These are phyloP conservation scores for Macaranga tanarius DNA, from an alignment of 441 rosid species.

Conservation along the genomic window DNA sequence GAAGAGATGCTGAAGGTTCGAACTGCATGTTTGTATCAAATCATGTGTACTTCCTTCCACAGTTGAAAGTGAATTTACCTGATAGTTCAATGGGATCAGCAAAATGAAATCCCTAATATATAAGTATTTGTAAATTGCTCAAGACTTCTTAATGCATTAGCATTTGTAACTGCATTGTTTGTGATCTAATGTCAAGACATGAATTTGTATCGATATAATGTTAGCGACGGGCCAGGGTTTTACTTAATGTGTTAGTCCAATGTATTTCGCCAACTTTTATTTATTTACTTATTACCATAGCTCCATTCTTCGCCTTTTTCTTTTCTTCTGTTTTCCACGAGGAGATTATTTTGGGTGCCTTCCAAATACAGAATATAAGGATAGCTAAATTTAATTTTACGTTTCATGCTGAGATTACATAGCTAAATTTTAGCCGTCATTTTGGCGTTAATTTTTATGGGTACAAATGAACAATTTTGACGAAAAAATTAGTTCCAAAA, in stretches of 20 bases:
- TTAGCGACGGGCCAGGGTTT: constrained; percentile 18
- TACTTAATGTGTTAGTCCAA: not conserved
- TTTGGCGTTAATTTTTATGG: too few relatives aligned
- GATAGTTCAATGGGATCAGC: constrained; percentile 28
- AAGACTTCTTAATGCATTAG: constrained; percentile 25
- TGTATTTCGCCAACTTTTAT: not conserved
- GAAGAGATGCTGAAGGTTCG: constrained; percentile 22
- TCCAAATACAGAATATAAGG: too few relatives aligned
- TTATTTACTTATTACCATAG: not conserved
- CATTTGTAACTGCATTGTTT: constrained; percentile 31
- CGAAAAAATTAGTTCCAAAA: too few relatives aligned
- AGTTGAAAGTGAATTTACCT: constrained; percentile 17
- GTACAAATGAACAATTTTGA: too few relatives aligned
- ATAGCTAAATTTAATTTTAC: too few relatives aligned
- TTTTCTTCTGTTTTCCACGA: too few relatives aligned
- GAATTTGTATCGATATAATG: constrained; percentile 28
- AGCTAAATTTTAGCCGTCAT: too few relatives aligned
- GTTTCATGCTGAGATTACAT: too few relatives aligned
- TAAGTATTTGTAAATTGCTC: constrained; percentile 39
- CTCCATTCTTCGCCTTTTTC: too few relatives aligned
- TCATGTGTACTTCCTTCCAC: constrained; percentile 18
- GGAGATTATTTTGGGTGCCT: too few relatives aligned
- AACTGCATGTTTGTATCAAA: constrained; percentile 5
- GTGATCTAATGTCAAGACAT: constrained; percentile 20
- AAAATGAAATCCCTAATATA: constrained; percentile 26